phyloP scores from a whole-genome alignment of 1,284 basidiomycete genomes.

The Trichosporon ovoides region DNA sequence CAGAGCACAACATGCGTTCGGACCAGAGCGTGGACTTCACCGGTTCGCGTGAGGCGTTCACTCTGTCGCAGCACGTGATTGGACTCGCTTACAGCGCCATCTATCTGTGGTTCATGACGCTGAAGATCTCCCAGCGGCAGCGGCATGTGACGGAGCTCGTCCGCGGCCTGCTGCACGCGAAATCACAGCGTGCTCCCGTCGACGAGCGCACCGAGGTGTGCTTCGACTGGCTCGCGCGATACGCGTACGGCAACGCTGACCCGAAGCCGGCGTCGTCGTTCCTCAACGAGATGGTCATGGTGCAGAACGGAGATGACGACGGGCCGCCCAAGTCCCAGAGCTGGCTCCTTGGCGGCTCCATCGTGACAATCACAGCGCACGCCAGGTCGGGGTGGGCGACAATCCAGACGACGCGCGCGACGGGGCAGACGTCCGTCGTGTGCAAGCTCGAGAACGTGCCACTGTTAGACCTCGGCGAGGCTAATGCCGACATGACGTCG shows the following conservation, averaged over 20 bases:
- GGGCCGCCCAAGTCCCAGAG: constrained; percentile 55
- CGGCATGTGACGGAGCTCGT: constrained; percentile 82
- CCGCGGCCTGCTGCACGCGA: constrained; percentile 78
- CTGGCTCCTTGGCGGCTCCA: constrained; percentile 81
- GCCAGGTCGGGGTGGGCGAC: constrained; percentile 82
- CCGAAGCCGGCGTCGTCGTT: constrained; percentile 78
- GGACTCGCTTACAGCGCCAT: constrained; percentile 89
- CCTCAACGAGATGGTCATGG: constrained; percentile 60
- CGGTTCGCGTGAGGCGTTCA: constrained; percentile 65
- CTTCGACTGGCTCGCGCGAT: constrained; percentile 95
- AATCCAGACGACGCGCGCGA: constrained; percentile 77
- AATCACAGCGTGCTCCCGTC: constrained; percentile 66
- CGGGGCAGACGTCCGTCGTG: constrained; percentile 78
- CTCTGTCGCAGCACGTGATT: constrained; percentile 90
- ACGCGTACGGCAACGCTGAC: constrained; percentile 90
- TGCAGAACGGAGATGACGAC: constrained; percentile 27
- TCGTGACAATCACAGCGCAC: constrained; percentile 76
- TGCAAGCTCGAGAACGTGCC: constrained; percentile 87
- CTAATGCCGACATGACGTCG: constrained; percentile 65
- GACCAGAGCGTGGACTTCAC: constrained; percentile 54
- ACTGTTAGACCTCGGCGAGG: constrained; percentile 72
- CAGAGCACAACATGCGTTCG: constrained; percentile 60
- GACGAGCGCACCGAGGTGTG: constrained; percentile 94
- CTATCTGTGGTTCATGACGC: constrained; percentile 90
- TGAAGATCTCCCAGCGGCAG: constrained; percentile 78